Evolutionary conservation across 768 basidiomycete species (phyloP), one percentile per base, ranked within the genome.

Genomic region (Boletus vermiculosoides): DNA sequence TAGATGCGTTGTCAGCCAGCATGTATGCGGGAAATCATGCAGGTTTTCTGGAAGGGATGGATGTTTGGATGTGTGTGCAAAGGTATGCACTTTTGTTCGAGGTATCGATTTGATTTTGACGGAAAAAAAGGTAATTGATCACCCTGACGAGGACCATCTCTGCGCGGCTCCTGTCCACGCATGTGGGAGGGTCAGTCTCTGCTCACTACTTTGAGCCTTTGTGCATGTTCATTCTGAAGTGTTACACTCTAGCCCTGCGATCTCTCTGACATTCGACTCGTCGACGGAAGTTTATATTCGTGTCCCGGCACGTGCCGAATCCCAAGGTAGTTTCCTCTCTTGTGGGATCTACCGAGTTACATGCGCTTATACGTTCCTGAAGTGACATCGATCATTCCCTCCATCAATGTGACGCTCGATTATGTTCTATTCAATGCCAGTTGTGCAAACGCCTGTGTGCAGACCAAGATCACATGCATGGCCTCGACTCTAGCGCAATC

Each of bases 21-120:
- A 87, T 71, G 62, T 85, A 18, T 87, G 85, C 45, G 86, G 84
- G 10, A 72, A 78, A 47, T 63, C 67, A 10, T 87, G 86, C 63
- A 65, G 64, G 34, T 70, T 83, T 13, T 63, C 64, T 4, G 78
- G 76, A 31, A 80, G 74, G 52, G 68, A 70, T 39, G 85, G 85
- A 0, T 87, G 86, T 57, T 67, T 83, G 25, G 69, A 67, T 8
- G 65, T 77, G 22, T 87, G 86, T 55, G 76, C 77, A 5, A 81
- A 83, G 72, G 84, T 83, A 33, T n/a, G 62, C 31, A 0, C 3
- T 18, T 13, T 33, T 0, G 18, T 31, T 39, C 1, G 16, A 39
- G 9, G 6, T 6, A 0, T n/a, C 13, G 1, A 18, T 44, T 23
- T 6, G 6, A 45, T 3, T 20, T 37, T 56, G 20, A 60, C 23